phyloP scores from a whole-genome alignment of 163 green algal species.

The Scenedesmus sp. region DNA sequence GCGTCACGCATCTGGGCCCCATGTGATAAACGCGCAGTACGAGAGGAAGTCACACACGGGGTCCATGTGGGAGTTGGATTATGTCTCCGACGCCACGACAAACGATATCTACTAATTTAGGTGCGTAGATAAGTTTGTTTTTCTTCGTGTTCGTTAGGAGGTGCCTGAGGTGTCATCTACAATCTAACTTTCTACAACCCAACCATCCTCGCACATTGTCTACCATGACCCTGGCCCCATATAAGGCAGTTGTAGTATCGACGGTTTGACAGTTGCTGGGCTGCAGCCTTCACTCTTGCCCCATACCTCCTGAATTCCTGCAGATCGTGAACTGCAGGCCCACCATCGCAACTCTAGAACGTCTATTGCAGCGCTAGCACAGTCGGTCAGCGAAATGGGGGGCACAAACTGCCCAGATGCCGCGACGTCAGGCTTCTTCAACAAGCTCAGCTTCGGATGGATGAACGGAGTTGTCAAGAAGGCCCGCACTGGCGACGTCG shows the following conservation, averaged over 20 bases:
- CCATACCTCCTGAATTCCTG: neutral
- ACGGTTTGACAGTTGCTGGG: neutral
- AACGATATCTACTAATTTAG: too few species aligned
- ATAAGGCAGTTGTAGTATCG: neutral
- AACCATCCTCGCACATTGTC: neutral
- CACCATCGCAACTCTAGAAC: neutral
- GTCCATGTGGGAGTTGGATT: too few species aligned
- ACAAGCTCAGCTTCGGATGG: constrained; percentile 43
- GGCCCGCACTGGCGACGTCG: constrained; percentile 37
- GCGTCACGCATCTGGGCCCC: too few species aligned
- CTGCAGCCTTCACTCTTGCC: neutral
- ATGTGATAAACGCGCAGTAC: too few species aligned
- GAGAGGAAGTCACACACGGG: too few species aligned
- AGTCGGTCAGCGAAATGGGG: neutral
- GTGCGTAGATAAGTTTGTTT: too few species aligned
- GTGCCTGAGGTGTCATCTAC: neutral
- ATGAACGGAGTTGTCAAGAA: constrained; percentile 35
- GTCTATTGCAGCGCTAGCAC: neutral
- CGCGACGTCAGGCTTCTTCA: constrained; percentile 18
- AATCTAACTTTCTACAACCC: neutral
- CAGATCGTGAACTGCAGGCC: neutral
- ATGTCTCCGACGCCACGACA: too few species aligned
- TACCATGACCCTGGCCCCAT: neutral
- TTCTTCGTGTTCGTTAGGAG: too few species aligned
- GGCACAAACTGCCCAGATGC: constrained; percentile 29